Conservation (phyloP, 2,329 filamentous ascomycete species). For the Trichoderma aggressivum region DNA sequence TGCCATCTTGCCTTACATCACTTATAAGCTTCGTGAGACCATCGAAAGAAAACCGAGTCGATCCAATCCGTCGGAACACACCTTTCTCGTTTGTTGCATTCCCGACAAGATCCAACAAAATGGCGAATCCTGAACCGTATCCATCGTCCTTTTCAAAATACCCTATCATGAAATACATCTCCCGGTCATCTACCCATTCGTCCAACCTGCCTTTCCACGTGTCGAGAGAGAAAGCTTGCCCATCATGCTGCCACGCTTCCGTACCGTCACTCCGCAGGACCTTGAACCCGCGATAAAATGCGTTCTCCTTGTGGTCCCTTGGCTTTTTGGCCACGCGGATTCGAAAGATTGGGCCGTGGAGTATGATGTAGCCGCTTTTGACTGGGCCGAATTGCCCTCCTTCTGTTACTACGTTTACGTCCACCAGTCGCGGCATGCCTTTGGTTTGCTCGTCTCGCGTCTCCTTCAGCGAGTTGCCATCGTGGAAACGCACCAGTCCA, state of each 20-base stretch:
- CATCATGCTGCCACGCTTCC: neutral
- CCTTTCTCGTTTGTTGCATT: neutral
- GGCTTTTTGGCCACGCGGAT: neutral
- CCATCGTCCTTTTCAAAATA: neutral
- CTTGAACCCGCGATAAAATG: neutral
- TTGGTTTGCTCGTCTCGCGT: neutral
- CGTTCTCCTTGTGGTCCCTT: neutral
- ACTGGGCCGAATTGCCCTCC: slow-evolving; percentile 1
- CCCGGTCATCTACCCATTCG: neutral
- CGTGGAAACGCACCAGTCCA: neutral
- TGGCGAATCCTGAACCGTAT: neutral
- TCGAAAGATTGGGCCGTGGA: slow-evolving; percentile 5
- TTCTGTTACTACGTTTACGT: neutral
- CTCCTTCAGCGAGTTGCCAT: neutral
- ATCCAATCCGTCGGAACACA: neutral
- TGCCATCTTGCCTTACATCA: neutral
- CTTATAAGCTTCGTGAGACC: neutral
- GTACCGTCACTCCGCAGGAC: neutral
- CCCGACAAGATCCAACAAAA: neutral
- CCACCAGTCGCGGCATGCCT: slow-evolving; percentile 2
- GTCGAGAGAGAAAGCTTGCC: neutral
- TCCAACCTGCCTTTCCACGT: neutral
- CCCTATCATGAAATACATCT: slow-evolving; percentile 6
- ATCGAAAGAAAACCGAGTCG: neutral
- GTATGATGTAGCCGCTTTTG: neutral